phyloP scores from a whole-genome alignment of 2,329 filamentous ascomycete genomes.

The Fonsecaea erecta region DNA sequence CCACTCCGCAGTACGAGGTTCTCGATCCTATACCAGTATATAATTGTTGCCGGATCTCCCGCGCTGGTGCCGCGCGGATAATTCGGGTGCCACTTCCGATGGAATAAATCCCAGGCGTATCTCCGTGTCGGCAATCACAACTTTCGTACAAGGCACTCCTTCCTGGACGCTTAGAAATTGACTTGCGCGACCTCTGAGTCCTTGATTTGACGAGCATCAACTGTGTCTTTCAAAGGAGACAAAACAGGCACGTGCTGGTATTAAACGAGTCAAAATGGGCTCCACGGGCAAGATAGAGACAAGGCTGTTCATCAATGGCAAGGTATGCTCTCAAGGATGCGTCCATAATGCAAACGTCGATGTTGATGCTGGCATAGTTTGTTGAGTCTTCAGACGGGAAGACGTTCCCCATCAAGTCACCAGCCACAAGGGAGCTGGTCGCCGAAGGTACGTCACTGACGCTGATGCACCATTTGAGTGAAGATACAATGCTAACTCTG shows the following conservation, averaged over 20 bases:
- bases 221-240: neutral
- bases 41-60: neutral
- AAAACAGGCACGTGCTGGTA: neutral
- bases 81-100: neutral
- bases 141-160: neutral
- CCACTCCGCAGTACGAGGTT: neutral
- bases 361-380: slow-evolving; percentile 35
- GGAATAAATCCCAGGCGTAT: neutral
- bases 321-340: slow-evolving; percentile 33
- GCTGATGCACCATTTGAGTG: neutral
- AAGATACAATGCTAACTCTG: neutral
- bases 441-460: slow-evolving; percentile 37
- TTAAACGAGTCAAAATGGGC: slow-evolving; percentile 17
- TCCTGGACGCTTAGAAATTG: neutral
- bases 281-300: slow-evolving; percentile 40
- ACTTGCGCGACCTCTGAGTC: neutral
- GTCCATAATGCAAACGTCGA: neutral
- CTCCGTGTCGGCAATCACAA: neutral
- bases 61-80: neutral
- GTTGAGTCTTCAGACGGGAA: slow-evolving; percentile 39
- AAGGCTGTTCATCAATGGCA: slow-evolving; percentile 43
- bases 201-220: neutral
- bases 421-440: slow-evolving; percentile 40
- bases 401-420: slow-evolving; percentile 42
- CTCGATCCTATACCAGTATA: neutral